Evolutionary conservation across 2,329 filamentous ascomycete genomes (phyloP).

Genomic region (Colletotrichum truncatum): DNA sequence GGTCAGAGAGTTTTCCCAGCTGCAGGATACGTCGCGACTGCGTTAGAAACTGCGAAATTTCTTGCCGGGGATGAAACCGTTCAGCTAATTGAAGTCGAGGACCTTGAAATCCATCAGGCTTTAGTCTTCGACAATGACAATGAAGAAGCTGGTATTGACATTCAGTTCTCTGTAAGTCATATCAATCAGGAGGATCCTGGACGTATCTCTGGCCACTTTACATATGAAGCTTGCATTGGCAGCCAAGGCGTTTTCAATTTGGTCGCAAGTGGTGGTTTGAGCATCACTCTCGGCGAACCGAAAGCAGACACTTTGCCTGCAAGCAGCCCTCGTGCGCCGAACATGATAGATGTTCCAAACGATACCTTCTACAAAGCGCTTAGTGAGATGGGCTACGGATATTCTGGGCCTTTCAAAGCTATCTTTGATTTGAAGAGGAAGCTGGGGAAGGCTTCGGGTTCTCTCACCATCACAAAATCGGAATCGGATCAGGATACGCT

Average conservation of each 20-base stretch:
- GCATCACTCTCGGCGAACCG: too few species aligned
- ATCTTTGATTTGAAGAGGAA: neutral
- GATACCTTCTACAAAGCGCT: neutral
- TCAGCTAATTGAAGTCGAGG: neutral
- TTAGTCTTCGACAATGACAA: neutral
- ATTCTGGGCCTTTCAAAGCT: conserved; percentile 1
- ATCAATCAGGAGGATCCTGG: neutral
- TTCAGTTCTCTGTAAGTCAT: neutral
- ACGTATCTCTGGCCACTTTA: too few species aligned
- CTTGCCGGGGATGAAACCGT: neutral
- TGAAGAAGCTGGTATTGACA: neutral
- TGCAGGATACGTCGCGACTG: conserved; percentile 47
- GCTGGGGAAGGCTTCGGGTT: neutral
- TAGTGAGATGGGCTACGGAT: neutral
- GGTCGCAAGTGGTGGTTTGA: too few species aligned
- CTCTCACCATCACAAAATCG: neutral
- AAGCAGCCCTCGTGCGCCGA: neutral
- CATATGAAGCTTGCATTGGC: too few species aligned
- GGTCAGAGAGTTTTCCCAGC: conserved; percentile 48
- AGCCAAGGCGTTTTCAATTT: too few species aligned
- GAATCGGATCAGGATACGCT: conserved; percentile 30
- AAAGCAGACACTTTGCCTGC: too few species aligned
- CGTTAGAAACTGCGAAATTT: conserved; percentile 36
- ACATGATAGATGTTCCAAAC: neutral
- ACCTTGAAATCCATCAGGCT: neutral